These are phyloP conservation scores for Allantophomopsis cytisporea DNA, from an alignment of 2,329 filamentous ascomycete species.

Conservation along the genomic window DNA sequence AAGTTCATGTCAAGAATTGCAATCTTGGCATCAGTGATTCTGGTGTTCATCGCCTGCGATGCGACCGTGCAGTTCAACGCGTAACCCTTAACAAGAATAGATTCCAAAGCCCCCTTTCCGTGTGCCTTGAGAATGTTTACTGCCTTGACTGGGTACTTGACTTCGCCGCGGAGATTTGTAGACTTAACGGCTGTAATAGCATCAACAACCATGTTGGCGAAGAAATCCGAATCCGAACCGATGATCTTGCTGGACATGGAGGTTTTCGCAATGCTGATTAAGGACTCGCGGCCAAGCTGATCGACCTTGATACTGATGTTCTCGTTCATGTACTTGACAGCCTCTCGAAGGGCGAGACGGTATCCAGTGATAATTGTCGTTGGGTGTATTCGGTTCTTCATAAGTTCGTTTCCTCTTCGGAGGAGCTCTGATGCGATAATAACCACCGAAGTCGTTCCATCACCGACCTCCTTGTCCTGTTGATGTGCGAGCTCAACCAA, in stretches of 20 bases:
- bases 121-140: slow-evolving; percentile 98
- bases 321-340: slow-evolving; percentile 97
- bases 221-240: slow-evolving; percentile 89
- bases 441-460: slow-evolving; percentile 95
- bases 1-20: slow-evolving; percentile 95
- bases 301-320: slow-evolving; percentile 96
- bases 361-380: slow-evolving; percentile 99
- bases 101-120: slow-evolving; percentile 83
- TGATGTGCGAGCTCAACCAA: slow-evolving; percentile 94
- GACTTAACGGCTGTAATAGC: slow-evolving; percentile 91
- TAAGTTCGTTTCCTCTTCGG: slow-evolving; percentile 87
- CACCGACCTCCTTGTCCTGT: slow-evolving; percentile 97
- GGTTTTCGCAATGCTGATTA: slow-evolving; percentile 92
- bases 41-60: slow-evolving; percentile 93
- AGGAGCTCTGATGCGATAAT: slow-evolving; percentile 93
- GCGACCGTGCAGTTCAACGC: slow-evolving; percentile 97
- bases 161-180: slow-evolving; percentile 78
- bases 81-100: slow-evolving; percentile 86
- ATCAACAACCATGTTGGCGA: slow-evolving; percentile 93
- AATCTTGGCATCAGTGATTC: slow-evolving; percentile 89
- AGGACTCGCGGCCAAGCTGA: slow-evolving; percentile 74
- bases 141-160: slow-evolving; percentile 97
- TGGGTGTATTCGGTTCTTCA: slow-evolving; percentile 99
- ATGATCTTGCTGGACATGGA: slow-evolving; percentile 99
- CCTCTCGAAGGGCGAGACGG: slow-evolving; percentile 85